These are phyloP conservation scores for Aspergillus sp. DNA, from an alignment of 2,329 filamentous ascomycete genomes.

Conservation along the genomic window DNA sequence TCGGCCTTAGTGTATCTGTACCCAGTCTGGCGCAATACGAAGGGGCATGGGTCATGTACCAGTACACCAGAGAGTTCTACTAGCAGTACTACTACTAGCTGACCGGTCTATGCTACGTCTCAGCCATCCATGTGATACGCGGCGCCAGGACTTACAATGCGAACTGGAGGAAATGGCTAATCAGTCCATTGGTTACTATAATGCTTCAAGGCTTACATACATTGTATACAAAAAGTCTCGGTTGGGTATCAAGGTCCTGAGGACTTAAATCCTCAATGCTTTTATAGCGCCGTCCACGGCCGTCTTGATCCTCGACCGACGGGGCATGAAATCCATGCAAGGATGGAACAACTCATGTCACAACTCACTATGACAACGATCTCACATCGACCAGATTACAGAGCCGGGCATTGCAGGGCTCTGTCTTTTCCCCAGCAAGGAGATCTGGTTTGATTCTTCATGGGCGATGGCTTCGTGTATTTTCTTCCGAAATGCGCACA, in stretches of 20 bases:
- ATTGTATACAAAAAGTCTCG: conserved; percentile 11
- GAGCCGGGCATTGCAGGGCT: not conserved
- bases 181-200: not conserved
- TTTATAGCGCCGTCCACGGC: not conserved
- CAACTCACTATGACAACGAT: not conserved
- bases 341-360: not conserved
- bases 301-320: not conserved
- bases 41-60: not conserved
- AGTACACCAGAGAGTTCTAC: too few relatives aligned
- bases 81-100: too few relatives aligned
- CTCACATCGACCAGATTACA: not conserved
- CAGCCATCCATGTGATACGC: not conserved
- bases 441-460: not conserved
- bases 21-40: not conserved
- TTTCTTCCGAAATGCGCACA: not conserved
- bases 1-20: not conserved
- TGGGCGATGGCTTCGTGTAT: not conserved
- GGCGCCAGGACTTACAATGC: not conserved
- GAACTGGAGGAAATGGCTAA: not conserved
- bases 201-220: not conserved
- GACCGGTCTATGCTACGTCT: too few relatives aligned
- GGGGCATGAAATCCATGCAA: not conserved
- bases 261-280: not conserved
- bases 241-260: conserved; percentile 14
- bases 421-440: not conserved